Evolutionary conservation across 2,329 filamentous ascomycete genomes (phyloP).

Genomic region (Sphaerulina musiva): DNA sequence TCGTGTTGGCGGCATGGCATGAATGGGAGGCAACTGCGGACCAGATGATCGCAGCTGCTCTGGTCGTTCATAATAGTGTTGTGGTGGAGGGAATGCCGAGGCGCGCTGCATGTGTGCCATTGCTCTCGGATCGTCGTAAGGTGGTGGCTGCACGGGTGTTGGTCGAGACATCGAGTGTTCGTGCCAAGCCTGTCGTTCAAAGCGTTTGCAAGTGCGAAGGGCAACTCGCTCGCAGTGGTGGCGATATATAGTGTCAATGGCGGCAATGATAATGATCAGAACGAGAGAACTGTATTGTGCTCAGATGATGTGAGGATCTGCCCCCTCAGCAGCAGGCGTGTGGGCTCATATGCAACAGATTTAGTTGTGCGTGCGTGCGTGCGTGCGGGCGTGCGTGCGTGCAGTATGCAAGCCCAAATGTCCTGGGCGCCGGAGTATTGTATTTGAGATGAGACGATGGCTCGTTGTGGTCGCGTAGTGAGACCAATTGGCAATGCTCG

Average conservation of each 20-base stretch:
- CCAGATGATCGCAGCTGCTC: conserved; percentile 37
- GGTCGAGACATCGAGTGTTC: conserved; percentile 20
- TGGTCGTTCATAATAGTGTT: conserved; percentile 36
- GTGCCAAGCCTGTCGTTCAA: not conserved
- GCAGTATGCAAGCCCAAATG: conserved; percentile 9
- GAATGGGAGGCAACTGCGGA: conserved; percentile 34
- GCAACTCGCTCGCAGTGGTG: not conserved
- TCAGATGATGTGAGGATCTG: conserved; percentile 4
- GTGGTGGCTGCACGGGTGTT: conserved; percentile 39
- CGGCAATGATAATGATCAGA: not conserved
- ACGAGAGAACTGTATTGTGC: conserved; percentile 1
- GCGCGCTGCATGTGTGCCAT: conserved; percentile 45
- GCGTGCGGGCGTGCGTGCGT: conserved; percentile 12
- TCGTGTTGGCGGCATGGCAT: conserved; percentile 8
- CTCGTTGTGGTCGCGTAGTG: conserved; percentile 15
- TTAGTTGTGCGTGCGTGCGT: conserved; percentile 15
- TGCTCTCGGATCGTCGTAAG: conserved; percentile 32
- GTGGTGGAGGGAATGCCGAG: conserved; percentile 37
- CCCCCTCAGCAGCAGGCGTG: conserved; percentile 8
- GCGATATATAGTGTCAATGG: not conserved
- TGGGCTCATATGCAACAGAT: conserved; percentile 14
- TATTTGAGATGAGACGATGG: conserved; percentile 16
- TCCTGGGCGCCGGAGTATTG: conserved; percentile 16
- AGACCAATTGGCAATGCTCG: conserved; percentile 9
- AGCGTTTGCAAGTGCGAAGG: not conserved